These are phyloP conservation scores for Ramaria rubella DNA, from an alignment of 768 basidiomycete genomes.

Conservation along the genomic window DNA sequence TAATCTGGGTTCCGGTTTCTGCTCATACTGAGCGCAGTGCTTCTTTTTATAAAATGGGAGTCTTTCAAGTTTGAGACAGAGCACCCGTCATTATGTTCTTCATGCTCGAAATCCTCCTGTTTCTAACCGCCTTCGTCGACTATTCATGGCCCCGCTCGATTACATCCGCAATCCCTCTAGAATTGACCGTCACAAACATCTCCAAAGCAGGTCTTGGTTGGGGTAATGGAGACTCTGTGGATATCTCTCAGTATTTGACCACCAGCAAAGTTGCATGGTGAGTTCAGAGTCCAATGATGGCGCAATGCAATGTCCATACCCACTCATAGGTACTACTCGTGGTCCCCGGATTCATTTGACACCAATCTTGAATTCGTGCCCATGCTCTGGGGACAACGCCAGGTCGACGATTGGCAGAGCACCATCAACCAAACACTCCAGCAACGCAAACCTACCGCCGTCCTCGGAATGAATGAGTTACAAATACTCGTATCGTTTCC, in stretches of 20 bases:
- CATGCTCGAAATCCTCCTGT: too few species aligned
- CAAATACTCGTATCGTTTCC: too few species aligned
- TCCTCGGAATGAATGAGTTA: not conserved
- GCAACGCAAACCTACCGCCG: too few species aligned
- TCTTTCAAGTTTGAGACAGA: too few species aligned
- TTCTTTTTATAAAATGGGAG: too few species aligned
- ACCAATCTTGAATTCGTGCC: not conserved
- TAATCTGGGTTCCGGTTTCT: too few species aligned
- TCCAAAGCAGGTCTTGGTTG: not conserved
- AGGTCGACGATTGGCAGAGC: not conserved
- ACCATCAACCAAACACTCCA: not conserved
- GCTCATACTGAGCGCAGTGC: too few species aligned
- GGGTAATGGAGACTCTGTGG: not conserved
- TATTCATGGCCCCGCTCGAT: too few species aligned
- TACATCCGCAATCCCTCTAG: too few species aligned
- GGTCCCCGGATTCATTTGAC: not conserved
- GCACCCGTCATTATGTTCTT: too few species aligned
- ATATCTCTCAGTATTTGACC: not conserved
- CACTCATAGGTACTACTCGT: not conserved
- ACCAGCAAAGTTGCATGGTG: not conserved
- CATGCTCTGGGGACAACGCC: not conserved
- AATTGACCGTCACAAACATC: too few species aligned
- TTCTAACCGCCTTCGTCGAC: too few species aligned
- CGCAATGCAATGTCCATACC: not conserved
- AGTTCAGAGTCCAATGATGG: not conserved